Evolutionary conservation across 345 rosid species (phyloP).

Genomic region (Eucalyptus sideroxylon): DNA sequence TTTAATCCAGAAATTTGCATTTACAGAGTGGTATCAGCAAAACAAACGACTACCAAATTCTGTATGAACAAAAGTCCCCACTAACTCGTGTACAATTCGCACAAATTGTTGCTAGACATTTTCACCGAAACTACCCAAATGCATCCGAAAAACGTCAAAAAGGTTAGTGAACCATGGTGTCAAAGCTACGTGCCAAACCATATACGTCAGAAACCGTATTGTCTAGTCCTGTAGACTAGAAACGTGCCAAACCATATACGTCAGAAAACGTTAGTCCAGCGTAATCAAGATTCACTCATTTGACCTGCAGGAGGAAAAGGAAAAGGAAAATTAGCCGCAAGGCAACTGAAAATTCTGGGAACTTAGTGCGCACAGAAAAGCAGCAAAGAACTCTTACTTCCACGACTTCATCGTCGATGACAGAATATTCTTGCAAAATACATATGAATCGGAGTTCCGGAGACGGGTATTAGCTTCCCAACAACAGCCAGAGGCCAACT

Average conservation of each 20-base stretch:
- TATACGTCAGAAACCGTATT: not conserved
- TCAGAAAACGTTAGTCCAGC: not conserved
- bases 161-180: fast-evolving
- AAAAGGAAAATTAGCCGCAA: not conserved
- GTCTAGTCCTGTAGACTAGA: too few species aligned
- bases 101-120: not conserved
- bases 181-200: not conserved
- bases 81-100: not conserved
- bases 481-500: conserved; percentile 91
- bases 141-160: not conserved
- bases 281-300: not conserved
- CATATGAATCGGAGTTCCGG: conserved; percentile 35
- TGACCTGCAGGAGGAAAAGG: conserved; percentile 16
- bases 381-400: not conserved
- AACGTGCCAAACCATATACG: not conserved
- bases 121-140: not conserved
- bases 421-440: not conserved
- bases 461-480: conserved; percentile 71
- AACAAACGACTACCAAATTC: not conserved
- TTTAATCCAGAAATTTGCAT: not conserved
- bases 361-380: not conserved
- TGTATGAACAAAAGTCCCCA: not conserved
- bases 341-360: not conserved
- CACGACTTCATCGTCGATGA: not conserved
- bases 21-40: not conserved